Evolutionary conservation across 2,329 filamentous ascomycete species (phyloP).

Genomic region (Leptodontidium sp.): DNA sequence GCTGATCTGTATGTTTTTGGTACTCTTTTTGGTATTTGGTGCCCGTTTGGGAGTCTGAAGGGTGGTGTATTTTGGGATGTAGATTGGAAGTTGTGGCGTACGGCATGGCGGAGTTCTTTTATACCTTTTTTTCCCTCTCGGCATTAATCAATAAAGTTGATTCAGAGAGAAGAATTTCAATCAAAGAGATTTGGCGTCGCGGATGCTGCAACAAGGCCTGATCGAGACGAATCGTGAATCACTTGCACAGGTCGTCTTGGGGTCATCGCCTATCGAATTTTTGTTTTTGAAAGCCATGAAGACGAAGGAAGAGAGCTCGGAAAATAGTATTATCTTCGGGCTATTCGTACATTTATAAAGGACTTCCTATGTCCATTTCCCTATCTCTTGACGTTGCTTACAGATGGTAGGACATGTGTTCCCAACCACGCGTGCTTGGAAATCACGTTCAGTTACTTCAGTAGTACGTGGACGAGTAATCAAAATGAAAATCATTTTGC

Average conservation of each 20-base stretch:
- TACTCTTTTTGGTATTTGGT: too few relatives aligned
- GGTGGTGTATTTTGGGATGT: not conserved
- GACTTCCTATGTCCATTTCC: not conserved
- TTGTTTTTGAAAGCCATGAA: too few relatives aligned
- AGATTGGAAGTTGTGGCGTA: not conserved
- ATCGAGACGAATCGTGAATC: too few relatives aligned
- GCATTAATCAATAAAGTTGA: not conserved
- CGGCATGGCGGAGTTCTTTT: not conserved
- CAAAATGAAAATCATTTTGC: not conserved
- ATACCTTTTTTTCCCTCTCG: too few relatives aligned
- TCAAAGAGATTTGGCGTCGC: not conserved
- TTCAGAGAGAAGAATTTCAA: not conserved
- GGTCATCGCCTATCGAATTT: too few relatives aligned
- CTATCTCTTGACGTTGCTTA: not conserved
- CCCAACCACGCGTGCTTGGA: not conserved
- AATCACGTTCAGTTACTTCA: not conserved
- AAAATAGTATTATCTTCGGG: too few relatives aligned
- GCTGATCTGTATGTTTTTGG: too few relatives aligned
- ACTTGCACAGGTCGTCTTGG: too few relatives aligned
- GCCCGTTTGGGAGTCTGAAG: not conserved
- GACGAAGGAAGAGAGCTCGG: too few relatives aligned
- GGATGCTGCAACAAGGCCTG: not conserved
- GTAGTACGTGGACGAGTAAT: not conserved
- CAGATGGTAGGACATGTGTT: slow-evolving; percentile 3
- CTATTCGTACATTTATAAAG: too few relatives aligned